Conservation (phyloP, 75 land plant species). For the Azolla pinnata region DNA sequence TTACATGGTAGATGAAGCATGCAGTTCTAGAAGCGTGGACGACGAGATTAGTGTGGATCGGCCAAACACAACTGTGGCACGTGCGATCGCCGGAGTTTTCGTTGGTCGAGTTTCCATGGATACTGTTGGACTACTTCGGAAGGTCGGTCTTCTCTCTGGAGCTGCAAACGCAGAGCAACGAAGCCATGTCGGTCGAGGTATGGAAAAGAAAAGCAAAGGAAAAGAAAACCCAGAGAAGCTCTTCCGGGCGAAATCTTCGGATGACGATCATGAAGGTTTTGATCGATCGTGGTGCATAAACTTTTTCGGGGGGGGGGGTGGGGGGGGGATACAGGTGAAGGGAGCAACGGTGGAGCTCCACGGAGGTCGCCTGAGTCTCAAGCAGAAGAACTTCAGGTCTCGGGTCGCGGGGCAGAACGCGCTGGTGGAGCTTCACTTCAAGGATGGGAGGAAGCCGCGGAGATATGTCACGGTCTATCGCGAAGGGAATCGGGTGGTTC, state of each 20-base stretch:
- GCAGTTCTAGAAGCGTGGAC: slow-evolving; percentile 4
- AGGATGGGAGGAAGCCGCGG: not conserved
- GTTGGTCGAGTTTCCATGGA: not conserved
- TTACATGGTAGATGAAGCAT: not conserved
- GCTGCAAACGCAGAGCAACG: not conserved
- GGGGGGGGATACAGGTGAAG: slow-evolving; percentile 2
- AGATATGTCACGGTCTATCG: not conserved
- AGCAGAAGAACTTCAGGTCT: slow-evolving; percentile 2
- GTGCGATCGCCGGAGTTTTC: not conserved
- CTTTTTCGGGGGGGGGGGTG: too few species aligned
- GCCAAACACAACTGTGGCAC: not conserved
- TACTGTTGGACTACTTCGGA: not conserved
- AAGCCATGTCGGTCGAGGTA: slow-evolving; percentile 1
- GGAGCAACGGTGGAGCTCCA: not conserved
- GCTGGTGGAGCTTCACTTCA: not conserved
- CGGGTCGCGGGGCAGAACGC: not conserved
- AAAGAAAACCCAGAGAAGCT: too few species aligned
- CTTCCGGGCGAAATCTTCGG: too few species aligned
- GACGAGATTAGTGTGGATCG: slow-evolving; percentile 3
- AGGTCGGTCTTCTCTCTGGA: not conserved
- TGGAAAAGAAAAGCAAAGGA: too few species aligned
- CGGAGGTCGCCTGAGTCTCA: not conserved
- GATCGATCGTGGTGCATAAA: too few species aligned
- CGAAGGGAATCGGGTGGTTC: not conserved
- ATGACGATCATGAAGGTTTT: too few species aligned